Evolutionary conservation across 192 early-diverging fungal genomes (phyloP).

Genomic region (Coemansia sp.): DNA sequence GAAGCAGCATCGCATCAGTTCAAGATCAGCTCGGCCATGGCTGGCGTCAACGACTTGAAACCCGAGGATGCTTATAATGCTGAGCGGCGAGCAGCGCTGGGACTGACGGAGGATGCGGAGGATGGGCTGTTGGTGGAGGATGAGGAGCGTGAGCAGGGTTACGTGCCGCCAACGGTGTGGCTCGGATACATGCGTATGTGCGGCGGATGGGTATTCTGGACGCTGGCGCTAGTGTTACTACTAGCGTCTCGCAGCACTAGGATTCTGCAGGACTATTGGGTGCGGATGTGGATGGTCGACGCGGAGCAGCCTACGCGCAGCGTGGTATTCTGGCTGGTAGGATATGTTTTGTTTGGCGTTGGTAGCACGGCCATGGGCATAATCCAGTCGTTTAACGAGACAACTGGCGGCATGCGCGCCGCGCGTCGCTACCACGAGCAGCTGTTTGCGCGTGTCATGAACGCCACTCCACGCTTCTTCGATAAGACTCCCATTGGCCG

Average conservation of each 20-base stretch:
- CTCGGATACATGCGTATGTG: slow-evolving; percentile 71
- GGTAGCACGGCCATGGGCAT: slow-evolving; percentile 46
- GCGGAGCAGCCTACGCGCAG: background rate
- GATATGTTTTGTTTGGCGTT: slow-evolving; percentile 64
- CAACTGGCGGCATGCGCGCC: slow-evolving; percentile 51
- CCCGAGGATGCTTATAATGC: slow-evolving; percentile 40
- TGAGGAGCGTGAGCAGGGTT: slow-evolving; percentile 81
- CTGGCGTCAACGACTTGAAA: slow-evolving; percentile 17
- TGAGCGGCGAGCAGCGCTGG: background rate
- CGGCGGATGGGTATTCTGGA: slow-evolving; percentile 67
- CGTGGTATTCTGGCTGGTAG: slow-evolving; percentile 58
- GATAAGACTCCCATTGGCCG: slow-evolving; percentile 87
- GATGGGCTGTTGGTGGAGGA: slow-evolving; percentile 71
- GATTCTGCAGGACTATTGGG: slow-evolving; percentile 63
- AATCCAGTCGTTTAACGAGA: slow-evolving; percentile 22
- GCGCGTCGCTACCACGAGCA: slow-evolving; percentile 59
- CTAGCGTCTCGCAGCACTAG: slow-evolving; percentile 52
- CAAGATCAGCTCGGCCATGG: background rate
- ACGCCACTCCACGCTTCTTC: slow-evolving; percentile 82
- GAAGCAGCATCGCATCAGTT: background rate
- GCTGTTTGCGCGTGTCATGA: slow-evolving; percentile 63
- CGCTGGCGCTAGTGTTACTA: slow-evolving; percentile 12
- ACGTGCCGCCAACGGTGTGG: slow-evolving; percentile 75
- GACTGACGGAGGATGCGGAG: background rate
- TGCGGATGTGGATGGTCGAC: slow-evolving; percentile 61